phyloP scores from a whole-genome alignment of 768 basidiomycete genomes.

The Trametes sanguinea region DNA sequence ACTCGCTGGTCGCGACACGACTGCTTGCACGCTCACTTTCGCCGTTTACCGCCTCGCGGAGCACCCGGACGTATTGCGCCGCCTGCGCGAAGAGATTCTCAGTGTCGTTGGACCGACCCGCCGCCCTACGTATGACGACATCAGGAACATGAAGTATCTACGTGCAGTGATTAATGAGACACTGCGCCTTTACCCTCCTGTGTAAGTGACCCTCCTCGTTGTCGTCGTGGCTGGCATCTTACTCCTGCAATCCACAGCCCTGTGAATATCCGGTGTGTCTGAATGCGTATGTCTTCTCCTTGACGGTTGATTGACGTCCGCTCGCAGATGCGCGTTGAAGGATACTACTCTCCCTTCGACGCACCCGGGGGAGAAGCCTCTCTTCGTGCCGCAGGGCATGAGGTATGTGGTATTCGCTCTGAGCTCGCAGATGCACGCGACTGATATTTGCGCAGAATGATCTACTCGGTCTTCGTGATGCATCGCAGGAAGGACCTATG shows the following conservation, averaged over 20 bases:
- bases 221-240: background rate
- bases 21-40: constrained; percentile 53
- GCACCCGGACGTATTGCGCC: constrained; percentile 47
- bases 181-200: constrained; percentile 26
- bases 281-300: too few relatives aligned
- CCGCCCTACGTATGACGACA: constrained; percentile 54
- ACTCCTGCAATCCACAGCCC: constrained; percentile 18
- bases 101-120: constrained; percentile 44
- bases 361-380: constrained; percentile 12
- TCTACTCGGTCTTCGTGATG: constrained; percentile 32
- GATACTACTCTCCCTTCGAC: constrained; percentile 32
- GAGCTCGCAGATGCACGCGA: too few relatives aligned
- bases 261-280: constrained; percentile 8
- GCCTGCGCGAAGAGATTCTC: constrained; percentile 54
- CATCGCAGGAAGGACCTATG: constrained; percentile 50
- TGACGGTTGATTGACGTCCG: background rate
- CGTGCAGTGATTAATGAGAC: constrained; percentile 27
- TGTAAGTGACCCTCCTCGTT: background rate
- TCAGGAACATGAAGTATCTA: constrained; percentile 56
- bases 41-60: constrained; percentile 55
- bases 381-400: constrained; percentile 17
- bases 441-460: background rate
- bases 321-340: constrained; percentile 21
- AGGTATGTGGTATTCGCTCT: background rate
- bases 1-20: constrained; percentile 35